Conservation (phyloP, 2,329 filamentous ascomycete genomes). For the Sclerotinia borealis region DNA sequence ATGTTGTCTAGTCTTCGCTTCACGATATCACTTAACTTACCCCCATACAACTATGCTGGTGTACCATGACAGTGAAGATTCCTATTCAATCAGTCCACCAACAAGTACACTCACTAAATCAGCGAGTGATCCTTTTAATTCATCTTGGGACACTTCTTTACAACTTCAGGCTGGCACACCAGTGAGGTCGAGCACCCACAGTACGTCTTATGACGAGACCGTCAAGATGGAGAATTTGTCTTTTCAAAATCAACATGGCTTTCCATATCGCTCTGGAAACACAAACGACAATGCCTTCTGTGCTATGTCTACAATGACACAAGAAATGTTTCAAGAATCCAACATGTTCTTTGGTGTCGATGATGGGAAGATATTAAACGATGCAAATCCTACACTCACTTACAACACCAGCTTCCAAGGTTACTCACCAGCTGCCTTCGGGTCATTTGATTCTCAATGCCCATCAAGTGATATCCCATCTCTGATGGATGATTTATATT, state of each 20-base stretch:
- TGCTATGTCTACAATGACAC: constrained; percentile 16
- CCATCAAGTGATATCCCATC: constrained; percentile 16
- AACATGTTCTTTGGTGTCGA: constrained; percentile 14
- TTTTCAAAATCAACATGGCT: constrained; percentile 3
- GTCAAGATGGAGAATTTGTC: constrained; percentile 16
- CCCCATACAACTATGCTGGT: background rate
- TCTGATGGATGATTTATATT: constrained; percentile 20
- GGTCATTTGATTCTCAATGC: constrained; percentile 11
- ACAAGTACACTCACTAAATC: constrained; percentile 2
- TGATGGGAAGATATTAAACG: constrained; percentile 5
- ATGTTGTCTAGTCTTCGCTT: background rate
- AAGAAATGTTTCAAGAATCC: constrained; percentile 13
- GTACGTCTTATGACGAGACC: constrained; percentile 5
- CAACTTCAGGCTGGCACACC: background rate
- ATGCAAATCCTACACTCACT: constrained; percentile 11
- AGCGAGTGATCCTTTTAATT: constrained; percentile 9
- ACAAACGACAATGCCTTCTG: constrained; percentile 2
- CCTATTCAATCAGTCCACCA: background rate
- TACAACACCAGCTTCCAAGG: constrained; percentile 9
- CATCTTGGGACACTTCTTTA: constrained; percentile 12
- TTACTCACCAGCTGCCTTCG: constrained; percentile 3
- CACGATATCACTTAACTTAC: background rate
- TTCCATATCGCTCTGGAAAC: constrained; percentile 12
- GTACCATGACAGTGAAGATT: background rate
- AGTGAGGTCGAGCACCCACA: background rate